Evolutionary conservation across 73 alveolate species (phyloP), one percentile per base, ranked within the genome.

Genomic region (Stentor roeselii): DNA sequence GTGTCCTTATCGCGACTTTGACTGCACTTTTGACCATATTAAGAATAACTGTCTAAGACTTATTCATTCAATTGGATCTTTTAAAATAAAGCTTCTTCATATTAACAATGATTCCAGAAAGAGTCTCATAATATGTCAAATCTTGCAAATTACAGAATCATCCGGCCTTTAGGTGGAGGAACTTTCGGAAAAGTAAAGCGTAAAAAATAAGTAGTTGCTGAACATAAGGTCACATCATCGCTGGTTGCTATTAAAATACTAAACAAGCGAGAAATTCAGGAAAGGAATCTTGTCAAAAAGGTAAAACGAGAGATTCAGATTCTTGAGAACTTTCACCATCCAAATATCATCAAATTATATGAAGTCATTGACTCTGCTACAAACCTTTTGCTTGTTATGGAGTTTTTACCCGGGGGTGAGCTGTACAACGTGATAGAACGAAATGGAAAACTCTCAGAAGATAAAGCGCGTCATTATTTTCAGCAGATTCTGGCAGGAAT

Each of bases 141-240:
- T 34, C 80, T 92, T 2, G 97, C 95, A 76, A 87, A 87, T 86
- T 92, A 92, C 83, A 74, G 89, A 36, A 78, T 92, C 42, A 78
- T 78, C 60, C 84, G 92, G 36, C 91, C 98, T 35, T 84, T 95
- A 85, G 99, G 99, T 21, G 96, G 88, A 74, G 99, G 99, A 32
- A 90, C 99, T n/a, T 95, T 95, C 83, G 99, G 98, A 76, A 93
- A 95, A 90, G 99, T 93, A 0, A 86, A 88, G 84, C 67, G 97
- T 92, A 92, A 88, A 60, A 3, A 15, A 11, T 1, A 60, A 34
- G 59, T 86, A 90, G 95, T 76, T 32, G 95, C 92, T 0, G 59
- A 76, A 2, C 91, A 94, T 67, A 94, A 90, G 82, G 82, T 90
- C 39, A 92, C 95, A 30, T 78, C 87, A 31, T 89, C 90, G 59